Base-by-base conservation (phyloP, 2,329 filamentous ascomycete genomes). In the Plenodomus lindquistii region DNA sequence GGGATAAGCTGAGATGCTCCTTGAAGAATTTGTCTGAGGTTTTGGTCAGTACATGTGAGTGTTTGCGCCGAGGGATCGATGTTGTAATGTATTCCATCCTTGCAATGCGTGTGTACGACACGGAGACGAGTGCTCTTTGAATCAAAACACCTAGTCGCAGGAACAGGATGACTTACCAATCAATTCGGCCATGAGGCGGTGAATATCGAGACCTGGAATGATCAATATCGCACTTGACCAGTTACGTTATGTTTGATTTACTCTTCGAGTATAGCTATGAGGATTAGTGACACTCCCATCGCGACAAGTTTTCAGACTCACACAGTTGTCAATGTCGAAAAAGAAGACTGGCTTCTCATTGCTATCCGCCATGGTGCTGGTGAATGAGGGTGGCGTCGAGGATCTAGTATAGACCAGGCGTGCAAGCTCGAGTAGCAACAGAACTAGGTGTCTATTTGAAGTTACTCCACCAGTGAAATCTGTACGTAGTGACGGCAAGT, bases 291-390 rank as follows among this genome's bases (percentile, higher is more conserved):
- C 11, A 15, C 27, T 13, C 27, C 4, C 6, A 15, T 31, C 15
- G 10, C 27, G 8, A 22, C n/a, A 24, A 9, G 24, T 20, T 39
- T 19, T 18, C 27, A 15, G 6, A 77, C 82, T 55, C 78, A 85
- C 83, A 75, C 95, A 99, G 69, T 99, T 99, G 79, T 99, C 94
- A 67, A 99, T 97, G 70, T 99, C 94, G 69, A 97, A 97, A 73
- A 84, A 85, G 71, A 85, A 82, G 17, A 89, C 79, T 1, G 80
- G 79, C 54, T 82, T 73, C 46, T 68, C 67, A 31, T 52, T 48
- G 35, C 66, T 37, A 21, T 54, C 56, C 44, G 60, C 59, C 67
- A 69, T 70, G 11, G 11, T 31, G 6, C 15, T 7, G 11, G 6
- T 31, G 11, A 13, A 13, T 13, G 27, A 31, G 27, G 27, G 10